These are phyloP conservation scores for Castanea sativa DNA, from an alignment of 306 rosid genomes.

Conservation along the genomic window DNA sequence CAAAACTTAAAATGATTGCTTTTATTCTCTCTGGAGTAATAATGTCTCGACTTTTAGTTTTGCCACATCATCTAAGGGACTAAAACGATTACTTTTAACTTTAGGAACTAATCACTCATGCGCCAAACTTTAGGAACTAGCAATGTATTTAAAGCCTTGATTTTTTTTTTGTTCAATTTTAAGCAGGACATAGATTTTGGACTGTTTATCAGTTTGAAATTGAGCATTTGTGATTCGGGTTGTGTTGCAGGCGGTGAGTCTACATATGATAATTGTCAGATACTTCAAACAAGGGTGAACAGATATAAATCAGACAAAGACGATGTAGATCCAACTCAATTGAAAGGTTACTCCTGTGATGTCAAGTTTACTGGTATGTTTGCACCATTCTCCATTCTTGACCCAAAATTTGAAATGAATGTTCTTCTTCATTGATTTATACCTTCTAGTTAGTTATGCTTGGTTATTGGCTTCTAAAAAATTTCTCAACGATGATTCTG, in stretches of 20 bases:
- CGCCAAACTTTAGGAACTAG: accelerated
- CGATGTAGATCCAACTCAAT: conserved; percentile 49
- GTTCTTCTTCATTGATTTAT: neutral
- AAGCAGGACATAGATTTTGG: neutral
- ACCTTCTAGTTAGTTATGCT: neutral
- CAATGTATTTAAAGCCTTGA: too few species aligned
- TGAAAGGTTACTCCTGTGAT: conserved; percentile 61
- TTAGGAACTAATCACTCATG: too few species aligned
- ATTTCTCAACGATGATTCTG: neutral
- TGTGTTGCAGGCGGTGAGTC: conserved; percentile 82
- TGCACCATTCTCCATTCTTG: conserved; percentile 6
- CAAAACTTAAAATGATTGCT: too few species aligned
- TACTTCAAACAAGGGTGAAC: conserved; percentile 93
- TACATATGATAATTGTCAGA: conserved; percentile 74
- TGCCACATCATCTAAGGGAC: too few species aligned
- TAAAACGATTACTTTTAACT: too few species aligned
- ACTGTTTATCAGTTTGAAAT: neutral
- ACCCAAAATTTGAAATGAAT: neutral
- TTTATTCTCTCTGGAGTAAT: too few species aligned
- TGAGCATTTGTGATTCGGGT: conserved; percentile 9
- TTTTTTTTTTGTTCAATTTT: too few species aligned
- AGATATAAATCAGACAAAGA: conserved; percentile 76
- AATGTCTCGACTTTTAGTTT: accelerated
- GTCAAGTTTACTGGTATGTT: conserved; percentile 65
- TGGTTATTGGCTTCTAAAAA: neutral